Percentiles rank a stretch among this genome's conserved stretches.
These are phyloP conservation scores for Dimargaris xerosporica DNA, from an alignment of 192 early-diverging fungal species.

Conservation along the genomic window DNA sequence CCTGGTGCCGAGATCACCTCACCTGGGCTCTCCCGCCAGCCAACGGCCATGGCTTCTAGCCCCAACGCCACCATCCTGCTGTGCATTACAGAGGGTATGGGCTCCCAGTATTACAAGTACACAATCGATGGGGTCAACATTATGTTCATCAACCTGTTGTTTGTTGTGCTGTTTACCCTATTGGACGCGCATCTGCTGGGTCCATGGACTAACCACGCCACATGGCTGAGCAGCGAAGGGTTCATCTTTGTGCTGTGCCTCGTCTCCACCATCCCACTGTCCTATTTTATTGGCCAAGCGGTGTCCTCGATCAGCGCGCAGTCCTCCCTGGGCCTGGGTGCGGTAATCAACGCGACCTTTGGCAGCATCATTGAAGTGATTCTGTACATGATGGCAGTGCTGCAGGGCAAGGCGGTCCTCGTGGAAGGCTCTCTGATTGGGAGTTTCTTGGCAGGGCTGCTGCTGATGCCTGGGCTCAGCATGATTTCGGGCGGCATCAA, in stretches of 20 bases:
- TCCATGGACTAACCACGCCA: constrained; percentile 28
- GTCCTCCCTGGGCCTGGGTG: constrained; percentile 79
- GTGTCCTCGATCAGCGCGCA: constrained; percentile 95
- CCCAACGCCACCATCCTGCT: constrained; percentile 47
- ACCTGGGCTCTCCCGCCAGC: neutral
- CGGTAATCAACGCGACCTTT: constrained; percentile 96
- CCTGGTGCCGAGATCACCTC: neutral
- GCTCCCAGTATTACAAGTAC: constrained; percentile 93
- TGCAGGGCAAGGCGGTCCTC: constrained; percentile 68
- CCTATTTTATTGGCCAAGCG: constrained; percentile 94
- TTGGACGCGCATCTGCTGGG: constrained; percentile 61
- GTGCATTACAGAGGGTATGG: constrained; percentile 76
- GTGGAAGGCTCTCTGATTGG: constrained; percentile 90
- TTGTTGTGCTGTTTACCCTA: constrained; percentile 68
- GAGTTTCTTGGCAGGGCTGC: constrained; percentile 71
- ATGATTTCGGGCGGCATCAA: constrained; percentile 89
- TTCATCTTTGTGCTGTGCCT: constrained; percentile 58
- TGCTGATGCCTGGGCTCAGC: constrained; percentile 82
- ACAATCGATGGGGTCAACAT: constrained; percentile 95
- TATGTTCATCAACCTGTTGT: constrained; percentile 83
- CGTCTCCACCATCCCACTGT: constrained; percentile 72
- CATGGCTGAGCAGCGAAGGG: constrained; percentile 36
- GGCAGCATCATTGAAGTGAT: constrained; percentile 94
- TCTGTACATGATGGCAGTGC: constrained; percentile 77
- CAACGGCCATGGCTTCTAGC: constrained; percentile 17